phyloP scores from a whole-genome alignment of 2,329 filamentous ascomycete species.

The Trichoderma atrobrunneum region DNA sequence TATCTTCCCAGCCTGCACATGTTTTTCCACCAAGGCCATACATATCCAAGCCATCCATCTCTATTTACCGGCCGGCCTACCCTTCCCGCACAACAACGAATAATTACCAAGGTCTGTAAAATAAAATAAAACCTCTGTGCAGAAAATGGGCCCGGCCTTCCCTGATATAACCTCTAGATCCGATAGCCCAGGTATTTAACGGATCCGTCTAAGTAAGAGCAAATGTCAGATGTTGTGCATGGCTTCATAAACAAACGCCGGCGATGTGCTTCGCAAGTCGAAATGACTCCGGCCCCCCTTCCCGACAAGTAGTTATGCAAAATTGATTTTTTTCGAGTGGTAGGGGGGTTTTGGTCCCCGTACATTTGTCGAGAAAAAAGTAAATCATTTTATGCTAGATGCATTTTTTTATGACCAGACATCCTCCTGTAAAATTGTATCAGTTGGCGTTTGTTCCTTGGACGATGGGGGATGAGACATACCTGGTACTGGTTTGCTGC shows the following conservation, averaged over 20 bases:
- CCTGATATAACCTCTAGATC: conserved; percentile 8
- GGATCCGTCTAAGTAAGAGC: conserved; percentile 2
- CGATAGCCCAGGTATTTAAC: background rate
- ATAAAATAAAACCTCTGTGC: background rate
- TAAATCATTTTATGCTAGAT: background rate
- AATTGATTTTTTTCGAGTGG: background rate
- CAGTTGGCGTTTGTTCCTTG: background rate
- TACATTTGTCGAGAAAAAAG: background rate
- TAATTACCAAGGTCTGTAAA: background rate
- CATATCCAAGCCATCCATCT: conserved; percentile 9
- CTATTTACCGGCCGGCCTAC: background rate
- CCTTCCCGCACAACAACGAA: background rate
- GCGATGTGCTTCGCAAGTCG: conserved; percentile 11
- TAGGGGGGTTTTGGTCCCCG: background rate
- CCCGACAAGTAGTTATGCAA: background rate
- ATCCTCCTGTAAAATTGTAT: conserved; percentile 54
- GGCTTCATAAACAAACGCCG: conserved; percentile 12
- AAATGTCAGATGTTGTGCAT: background rate
- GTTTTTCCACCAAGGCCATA: background rate
- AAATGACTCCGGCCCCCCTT: background rate
- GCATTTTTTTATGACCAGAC: conserved; percentile 59
- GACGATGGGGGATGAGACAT: conserved; percentile 29
- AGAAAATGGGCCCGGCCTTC: background rate
- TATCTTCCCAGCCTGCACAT: background rate
- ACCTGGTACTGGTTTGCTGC: conserved; percentile 94